Conservation (phyloP, 306 rosid genomes). For the Pyrus pyrifolia region DNA sequence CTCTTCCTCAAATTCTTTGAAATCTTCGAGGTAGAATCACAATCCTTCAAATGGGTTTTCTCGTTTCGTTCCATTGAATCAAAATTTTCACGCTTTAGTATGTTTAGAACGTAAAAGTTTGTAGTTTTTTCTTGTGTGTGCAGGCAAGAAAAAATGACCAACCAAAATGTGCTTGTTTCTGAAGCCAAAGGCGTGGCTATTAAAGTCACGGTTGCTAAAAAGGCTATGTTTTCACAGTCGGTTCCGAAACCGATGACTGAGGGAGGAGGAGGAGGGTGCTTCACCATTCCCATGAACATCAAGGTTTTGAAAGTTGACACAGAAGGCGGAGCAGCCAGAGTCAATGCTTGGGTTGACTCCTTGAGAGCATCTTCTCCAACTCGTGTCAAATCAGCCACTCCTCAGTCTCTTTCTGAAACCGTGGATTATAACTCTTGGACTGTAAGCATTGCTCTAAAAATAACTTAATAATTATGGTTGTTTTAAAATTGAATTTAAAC, state of each 20-base stretch:
- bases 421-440: slow-evolving; percentile 46
- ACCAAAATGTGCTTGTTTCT: slow-evolving; percentile 50
- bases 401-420: slow-evolving; percentile 22
- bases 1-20: not conserved
- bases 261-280: slow-evolving; percentile 35
- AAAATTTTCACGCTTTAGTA: not conserved
- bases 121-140: slow-evolving; percentile 9
- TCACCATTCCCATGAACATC: slow-evolving; percentile 28
- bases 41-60: not conserved
- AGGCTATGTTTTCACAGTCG: slow-evolving; percentile 25
- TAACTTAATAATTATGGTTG: not conserved
- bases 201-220: slow-evolving; percentile 3
- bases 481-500: not conserved
- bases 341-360: slow-evolving; percentile 66
- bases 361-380: slow-evolving; percentile 92
- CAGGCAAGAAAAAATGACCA: slow-evolving; percentile 46
- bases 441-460: slow-evolving; percentile 29
- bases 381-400: slow-evolving; percentile 28
- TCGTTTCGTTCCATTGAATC: not conserved
- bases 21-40: not conserved
- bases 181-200: slow-evolving; percentile 39
- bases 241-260: slow-evolving; percentile 25
- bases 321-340: slow-evolving; percentile 25
- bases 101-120: not conserved
- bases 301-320: slow-evolving; percentile 45